phyloP scores from a whole-genome alignment of 305 asterid genomes.

The Solanum aculeatissimum region DNA sequence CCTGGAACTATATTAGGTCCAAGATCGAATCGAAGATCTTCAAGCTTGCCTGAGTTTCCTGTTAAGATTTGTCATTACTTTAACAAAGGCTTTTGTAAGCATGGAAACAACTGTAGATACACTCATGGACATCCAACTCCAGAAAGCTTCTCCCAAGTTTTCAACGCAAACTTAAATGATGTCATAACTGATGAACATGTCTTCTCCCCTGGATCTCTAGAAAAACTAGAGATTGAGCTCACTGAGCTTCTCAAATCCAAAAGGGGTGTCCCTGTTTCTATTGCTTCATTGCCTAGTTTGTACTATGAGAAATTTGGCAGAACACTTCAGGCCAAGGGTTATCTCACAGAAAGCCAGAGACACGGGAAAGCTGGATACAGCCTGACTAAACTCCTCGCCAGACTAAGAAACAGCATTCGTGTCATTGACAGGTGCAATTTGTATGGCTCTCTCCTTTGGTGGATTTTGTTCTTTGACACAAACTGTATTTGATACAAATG shows the following conservation, averaged over 20 bases:
- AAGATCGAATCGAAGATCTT: slow-evolving; percentile 29
- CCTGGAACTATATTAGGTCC: slow-evolving; percentile 25
- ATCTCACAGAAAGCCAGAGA: slow-evolving; percentile 82
- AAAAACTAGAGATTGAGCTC: slow-evolving; percentile 59
- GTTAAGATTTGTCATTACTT: slow-evolving; percentile 67
- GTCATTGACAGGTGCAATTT: slow-evolving; percentile 53
- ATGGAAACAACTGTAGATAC: slow-evolving; percentile 70
- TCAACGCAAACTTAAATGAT: slow-evolving; percentile 30
- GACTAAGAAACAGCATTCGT: slow-evolving; percentile 53
- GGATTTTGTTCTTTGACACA: not conserved
- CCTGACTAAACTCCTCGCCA: slow-evolving; percentile 77
- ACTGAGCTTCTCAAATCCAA: slow-evolving; percentile 54
- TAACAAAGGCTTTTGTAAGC: slow-evolving; percentile 75
- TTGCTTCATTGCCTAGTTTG: slow-evolving; percentile 74
- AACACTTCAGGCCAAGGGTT: slow-evolving; percentile 80
- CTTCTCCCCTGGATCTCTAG: slow-evolving; percentile 48
- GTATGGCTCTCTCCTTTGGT: not conserved
- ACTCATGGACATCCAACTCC: slow-evolving; percentile 37
- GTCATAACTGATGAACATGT: slow-evolving; percentile 38
- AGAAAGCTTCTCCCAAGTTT: slow-evolving; percentile 22
- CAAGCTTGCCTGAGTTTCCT: slow-evolving; percentile 30
- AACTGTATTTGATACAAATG: not conserved
- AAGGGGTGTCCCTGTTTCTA: slow-evolving; percentile 67
- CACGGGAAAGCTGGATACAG: slow-evolving; percentile 88
- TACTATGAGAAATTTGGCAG: slow-evolving; percentile 65